Conservation (phyloP, 2,329 filamentous ascomycete genomes). For the Parastagonospora avenae region DNA sequence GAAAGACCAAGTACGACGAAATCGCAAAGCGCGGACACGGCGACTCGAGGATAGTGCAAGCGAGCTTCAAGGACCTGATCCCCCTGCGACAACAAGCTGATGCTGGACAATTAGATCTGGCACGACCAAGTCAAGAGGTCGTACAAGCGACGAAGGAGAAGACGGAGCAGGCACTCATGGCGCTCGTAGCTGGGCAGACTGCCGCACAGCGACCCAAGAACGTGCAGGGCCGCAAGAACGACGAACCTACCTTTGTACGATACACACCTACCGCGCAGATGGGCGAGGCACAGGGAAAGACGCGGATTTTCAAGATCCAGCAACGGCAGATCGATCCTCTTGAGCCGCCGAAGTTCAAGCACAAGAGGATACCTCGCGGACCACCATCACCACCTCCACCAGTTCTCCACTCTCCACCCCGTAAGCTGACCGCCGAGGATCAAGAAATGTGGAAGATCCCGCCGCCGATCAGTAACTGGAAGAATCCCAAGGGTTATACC, state of each 20-base stretch:
- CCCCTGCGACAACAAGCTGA: slow-evolving; percentile 91
- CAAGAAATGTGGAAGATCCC: slow-evolving; percentile 95
- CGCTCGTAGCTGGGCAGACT: slow-evolving; percentile 81
- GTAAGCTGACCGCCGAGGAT: slow-evolving; percentile 94
- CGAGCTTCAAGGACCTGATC: slow-evolving; percentile 96
- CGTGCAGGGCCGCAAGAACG: slow-evolving; percentile 77
- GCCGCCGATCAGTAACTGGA: slow-evolving; percentile 96
- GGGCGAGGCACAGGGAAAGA: slow-evolving; percentile 83
- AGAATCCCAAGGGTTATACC: slow-evolving; percentile 98
- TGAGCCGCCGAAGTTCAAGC: slow-evolving; percentile 98
- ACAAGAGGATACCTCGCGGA: slow-evolving; percentile 95
- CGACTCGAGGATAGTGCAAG: slow-evolving; percentile 84
- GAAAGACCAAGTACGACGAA: slow-evolving; percentile 95
- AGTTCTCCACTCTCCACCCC: slow-evolving; percentile 90
- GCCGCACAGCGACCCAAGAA: slow-evolving; percentile 96
- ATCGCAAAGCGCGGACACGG: slow-evolving; percentile 89
- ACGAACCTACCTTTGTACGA: slow-evolving; percentile 89
- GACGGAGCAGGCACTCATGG: slow-evolving; percentile 84
- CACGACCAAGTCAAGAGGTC: slow-evolving; percentile 82
- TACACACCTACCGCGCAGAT: slow-evolving; percentile 98
- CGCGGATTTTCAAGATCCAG: slow-evolving; percentile 98
- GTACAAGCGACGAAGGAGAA: slow-evolving; percentile 83
- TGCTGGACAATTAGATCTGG: slow-evolving; percentile 86
- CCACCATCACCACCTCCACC: slow-evolving; percentile 92
- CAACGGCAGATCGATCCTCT: slow-evolving; percentile 92